Evolutionary conservation across 1,284 basidiomycete genomes (phyloP), one percentile per base, ranked within the genome.

Genomic region (Austroboletus novae-zelandiae): DNA sequence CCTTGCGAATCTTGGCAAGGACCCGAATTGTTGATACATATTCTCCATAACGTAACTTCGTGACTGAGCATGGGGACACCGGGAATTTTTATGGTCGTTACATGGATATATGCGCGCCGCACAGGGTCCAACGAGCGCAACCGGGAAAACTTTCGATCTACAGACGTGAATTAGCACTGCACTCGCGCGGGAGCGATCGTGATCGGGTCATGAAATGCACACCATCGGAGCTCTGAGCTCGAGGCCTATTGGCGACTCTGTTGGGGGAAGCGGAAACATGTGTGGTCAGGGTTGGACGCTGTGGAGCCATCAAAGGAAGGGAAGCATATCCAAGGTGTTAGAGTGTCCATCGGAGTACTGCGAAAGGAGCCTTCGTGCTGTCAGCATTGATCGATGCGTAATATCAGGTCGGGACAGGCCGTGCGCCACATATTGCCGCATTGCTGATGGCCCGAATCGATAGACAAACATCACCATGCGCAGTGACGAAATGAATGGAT

Each of bases 401-500:
- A 35, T 35, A n/a, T 39, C 54, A 43, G 49, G 27, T 41, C 45
- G 31, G 51, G 36, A 50, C 40, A 34, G 46, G 46, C 45, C 32
- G 32, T 50, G 46, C 55, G 57, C 31, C 31, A 32, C 61, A 61
- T 61, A 57, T 59, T 46, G 50, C 58, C 39, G 27, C 50, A 47
- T 47, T 47, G 25, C 32, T 58, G 61, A 60, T 59, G 57, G 31
- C 9, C 11, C 15, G 20, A 36, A n/a, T 40, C 36, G 53, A 51
- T 36, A 48, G 42, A 27, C 35, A 37, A 43, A 46, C 48, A 50
- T 32, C 46, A 44, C 44, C 50, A 37, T 27, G n/a, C 32, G 20
- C 14, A 37, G 25, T 64, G 54, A 60, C 57, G 54, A 57, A 47
- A 64, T 4, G 37, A 27, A 57, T 60, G 17, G 59, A 49, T 64